Conservation (phyloP, 2,329 filamentous ascomycete genomes). For the Neonectria magnoliae region DNA sequence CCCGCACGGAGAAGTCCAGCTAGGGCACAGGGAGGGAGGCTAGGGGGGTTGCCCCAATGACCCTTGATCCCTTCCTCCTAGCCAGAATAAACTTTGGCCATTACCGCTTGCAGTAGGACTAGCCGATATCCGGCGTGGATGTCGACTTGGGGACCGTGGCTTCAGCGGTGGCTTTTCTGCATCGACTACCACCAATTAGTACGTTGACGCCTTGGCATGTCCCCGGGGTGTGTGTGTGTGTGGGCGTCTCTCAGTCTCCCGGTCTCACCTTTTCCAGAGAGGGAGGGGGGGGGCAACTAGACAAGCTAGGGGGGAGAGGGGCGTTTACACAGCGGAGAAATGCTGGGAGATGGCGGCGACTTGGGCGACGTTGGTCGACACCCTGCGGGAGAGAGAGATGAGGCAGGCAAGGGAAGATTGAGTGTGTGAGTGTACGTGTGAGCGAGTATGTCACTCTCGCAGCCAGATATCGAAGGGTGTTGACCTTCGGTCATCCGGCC, state of each 20-base stretch:
- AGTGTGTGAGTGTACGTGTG: neutral
- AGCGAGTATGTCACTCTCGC: neutral
- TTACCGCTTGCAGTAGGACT: slow-evolving; percentile 31
- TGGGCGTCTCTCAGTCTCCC: neutral
- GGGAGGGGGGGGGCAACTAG: neutral
- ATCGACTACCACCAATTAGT: neutral
- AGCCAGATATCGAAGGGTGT: neutral
- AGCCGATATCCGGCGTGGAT: slow-evolving; percentile 39
- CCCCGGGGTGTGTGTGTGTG: neutral
- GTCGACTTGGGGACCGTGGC: slow-evolving; percentile 15
- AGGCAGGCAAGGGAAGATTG: neutral
- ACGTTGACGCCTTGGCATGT: neutral
- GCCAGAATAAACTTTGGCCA: slow-evolving; percentile 39
- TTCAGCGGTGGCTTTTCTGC: slow-evolving; percentile 3
- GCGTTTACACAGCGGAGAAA: neutral
- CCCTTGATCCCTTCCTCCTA: slow-evolving; percentile 16
- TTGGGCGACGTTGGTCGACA: neutral
- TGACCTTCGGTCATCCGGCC: neutral
- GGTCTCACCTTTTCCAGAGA: neutral
- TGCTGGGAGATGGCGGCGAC: neutral
- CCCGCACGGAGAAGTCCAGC: neutral
- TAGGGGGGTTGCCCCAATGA: neutral
- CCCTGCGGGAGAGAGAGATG: neutral
- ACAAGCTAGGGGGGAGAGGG: neutral
- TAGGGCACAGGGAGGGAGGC: neutral